Evolutionary conservation across 495 filamentous ascomycete genomes (phyloP).

Genomic region (Penicillium lividum): DNA sequence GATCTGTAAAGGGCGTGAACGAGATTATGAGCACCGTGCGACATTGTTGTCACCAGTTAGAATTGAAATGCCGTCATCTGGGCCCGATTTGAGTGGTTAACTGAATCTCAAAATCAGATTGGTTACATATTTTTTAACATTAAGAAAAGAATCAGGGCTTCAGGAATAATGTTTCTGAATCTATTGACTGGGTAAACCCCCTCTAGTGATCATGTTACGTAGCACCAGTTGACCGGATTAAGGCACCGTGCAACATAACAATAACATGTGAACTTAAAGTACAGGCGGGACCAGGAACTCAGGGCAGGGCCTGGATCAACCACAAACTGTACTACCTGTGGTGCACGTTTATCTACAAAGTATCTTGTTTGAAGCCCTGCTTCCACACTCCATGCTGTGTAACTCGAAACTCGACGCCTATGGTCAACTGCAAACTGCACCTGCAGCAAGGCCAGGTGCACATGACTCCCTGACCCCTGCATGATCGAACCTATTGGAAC

Average conservation of each 20-base stretch:
- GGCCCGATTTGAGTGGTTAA: not conserved
- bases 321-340: not conserved
- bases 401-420: conserved; percentile 3
- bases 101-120: not conserved
- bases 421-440: conserved; percentile 2
- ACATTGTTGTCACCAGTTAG: not conserved
- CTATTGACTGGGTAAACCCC: not conserved
- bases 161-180: not conserved
- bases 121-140: not conserved
- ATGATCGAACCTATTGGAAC: conserved; percentile 32
- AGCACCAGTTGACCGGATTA: not conserved
- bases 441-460: conserved; percentile 4
- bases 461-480: conserved; percentile 10
- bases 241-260: not conserved
- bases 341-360: conserved; percentile 10
- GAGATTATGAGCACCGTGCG: not conserved
- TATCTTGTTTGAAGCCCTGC: not conserved
- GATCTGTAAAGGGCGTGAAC: conserved; percentile 4
- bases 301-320: not conserved
- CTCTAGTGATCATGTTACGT: not conserved
- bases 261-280: not conserved
- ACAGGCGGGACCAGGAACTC: not conserved
- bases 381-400: conserved; percentile 6
- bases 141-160: not conserved
- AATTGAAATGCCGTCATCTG: conserved; percentile 4